Evolutionary conservation across 2,329 filamentous ascomycete genomes (phyloP), one percentile per base, ranked within the genome.

Genomic region (Aureobasidium sp.): DNA sequence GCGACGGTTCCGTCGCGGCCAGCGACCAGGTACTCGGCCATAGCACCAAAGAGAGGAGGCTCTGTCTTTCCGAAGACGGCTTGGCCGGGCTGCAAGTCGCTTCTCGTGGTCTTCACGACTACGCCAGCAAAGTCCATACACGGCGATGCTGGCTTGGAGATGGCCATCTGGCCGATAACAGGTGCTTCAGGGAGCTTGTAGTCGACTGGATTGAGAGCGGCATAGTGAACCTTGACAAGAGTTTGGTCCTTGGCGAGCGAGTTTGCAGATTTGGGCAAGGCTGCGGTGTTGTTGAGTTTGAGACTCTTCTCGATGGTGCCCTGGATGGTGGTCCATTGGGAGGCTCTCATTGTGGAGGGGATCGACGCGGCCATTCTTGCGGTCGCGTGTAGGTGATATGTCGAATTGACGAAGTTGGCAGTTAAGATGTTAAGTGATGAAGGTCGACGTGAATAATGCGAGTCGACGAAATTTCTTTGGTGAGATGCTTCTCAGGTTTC

Each of bases 121-220:
- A 67, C 73, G 25, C 82, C 83, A 64, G 74, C 73, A 64, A 81
- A 79, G 66, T 85, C 82, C 65, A 78, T 74, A 19, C 77, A 77
- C 0, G 77, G 77, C 1, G 72, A 77, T 19, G 74, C 74, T 23
- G 81, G 79, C 19, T 62, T 67, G 37, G 67, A 51, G n/a, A 74
- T 51, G 7, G 73, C 62, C 42, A 72, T 60, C 23, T 72, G 72
- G 4, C 76, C 69, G 35, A 75, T 64, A 42, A 78, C 2, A 10
- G 73, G 73, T 4, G 77, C 60, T 53, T 78, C 75, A n/a, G 71
- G 66, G 4, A 79, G 49, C 63, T 81, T 81, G 74, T 76, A 75
- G 68, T 82, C 79, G 60, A 76, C 74, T 0, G 79, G 79, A 66
- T 82, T 81, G 35, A 79, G 67, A 5, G 73, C 69, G 1, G 75